A percentile compares a stretch with the other conserved stretches of the same genome.
phyloP scores from a whole-genome alignment of 768 basidiomycete genomes.

The Fibroporia radiculosa region DNA sequence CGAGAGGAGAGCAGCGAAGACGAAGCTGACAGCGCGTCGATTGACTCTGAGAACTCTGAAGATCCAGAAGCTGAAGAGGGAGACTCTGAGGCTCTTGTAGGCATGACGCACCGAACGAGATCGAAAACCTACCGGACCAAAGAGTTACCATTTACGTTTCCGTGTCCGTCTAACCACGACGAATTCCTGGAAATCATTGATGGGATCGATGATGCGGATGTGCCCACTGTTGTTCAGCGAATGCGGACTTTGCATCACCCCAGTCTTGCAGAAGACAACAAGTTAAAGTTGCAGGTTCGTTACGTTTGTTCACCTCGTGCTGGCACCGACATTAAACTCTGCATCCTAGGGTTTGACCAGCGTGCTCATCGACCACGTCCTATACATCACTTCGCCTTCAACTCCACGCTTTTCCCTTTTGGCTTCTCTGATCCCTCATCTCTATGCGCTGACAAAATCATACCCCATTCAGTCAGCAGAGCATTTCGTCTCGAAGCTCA shows the following conservation, averaged over 20 bases:
- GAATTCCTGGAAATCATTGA: constrained; percentile 82
- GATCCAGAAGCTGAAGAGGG: constrained; percentile 31
- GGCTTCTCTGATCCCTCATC: constrained; percentile 64
- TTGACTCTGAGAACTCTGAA: constrained; percentile 28
- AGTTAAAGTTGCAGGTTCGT: constrained; percentile 80
- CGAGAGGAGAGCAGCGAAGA: constrained; percentile 24
- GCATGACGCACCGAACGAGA: constrained; percentile 24
- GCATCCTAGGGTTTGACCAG: constrained; percentile 52
- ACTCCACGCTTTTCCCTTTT: constrained; percentile 53
- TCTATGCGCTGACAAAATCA: constrained; percentile 67
- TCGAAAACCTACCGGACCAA: constrained; percentile 24
- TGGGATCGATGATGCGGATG: constrained; percentile 65
- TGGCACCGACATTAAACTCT: not conserved
- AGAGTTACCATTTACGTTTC: constrained; percentile 89
- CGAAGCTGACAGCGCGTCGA: constrained; percentile 23
- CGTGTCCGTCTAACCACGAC: constrained; percentile 79
- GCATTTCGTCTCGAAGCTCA: constrained; percentile 74
- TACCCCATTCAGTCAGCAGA: constrained; percentile 79
- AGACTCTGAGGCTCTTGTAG: constrained; percentile 32
- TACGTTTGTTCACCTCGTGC: not conserved
- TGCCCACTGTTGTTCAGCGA: constrained; percentile 79
- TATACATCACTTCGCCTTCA: constrained; percentile 64
- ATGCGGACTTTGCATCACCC: constrained; percentile 90
- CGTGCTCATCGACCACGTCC: constrained; percentile 82
- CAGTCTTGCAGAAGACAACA: constrained; percentile 87